Evolutionary conservation across 805 yeast species (phyloP), one percentile per base, ranked within the genome.

Genomic region (Sugiyamaella lignohabitans): DNA sequence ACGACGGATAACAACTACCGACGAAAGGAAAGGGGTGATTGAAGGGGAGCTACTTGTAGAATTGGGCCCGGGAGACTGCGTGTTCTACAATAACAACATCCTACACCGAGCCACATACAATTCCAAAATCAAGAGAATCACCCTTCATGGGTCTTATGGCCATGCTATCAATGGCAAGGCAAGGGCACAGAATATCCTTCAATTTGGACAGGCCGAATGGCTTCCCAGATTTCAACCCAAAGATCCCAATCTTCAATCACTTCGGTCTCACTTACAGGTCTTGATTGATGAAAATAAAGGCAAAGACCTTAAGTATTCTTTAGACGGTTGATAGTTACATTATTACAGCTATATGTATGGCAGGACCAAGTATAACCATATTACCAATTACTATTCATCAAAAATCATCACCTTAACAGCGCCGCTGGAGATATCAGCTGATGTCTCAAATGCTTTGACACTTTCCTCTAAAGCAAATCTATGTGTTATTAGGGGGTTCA

Each of bases 171-270:
- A 65, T 32, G 78, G 78, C 4, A 60, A 62, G 45, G 53, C 63
- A 11, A 61, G 79, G 48, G 78, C 79, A 2, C 67, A 65, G 50
- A 74, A 76, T n/a, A 67, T 74, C n/a, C 66, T 74, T 41, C 79
- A 74, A 57, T 78, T 73, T 51, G 79, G 78, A 0, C 76, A 73
- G 3, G 71, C 69, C 5, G 65, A 66, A 38, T 74, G 79, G 79
- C 38, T 51, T 27, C 46, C 46, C 11, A 21, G 48, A 14, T 46
- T 49, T 38, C 21, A 49, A 24, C 54, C 54, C 16, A 16, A n/a
- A 10, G 43, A 51, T 37, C 47, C 42, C n/a, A 40, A 52, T 10
- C 37, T 51, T n/a, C 30, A 22, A 14, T 27, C 42, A 16, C 46
- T 51, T 20, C 39, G 39, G 42, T 20, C 27, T 6, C 51, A 53